Conservation (phyloP, 768 basidiomycete genomes). For the Amylocystis lapponica region DNA sequence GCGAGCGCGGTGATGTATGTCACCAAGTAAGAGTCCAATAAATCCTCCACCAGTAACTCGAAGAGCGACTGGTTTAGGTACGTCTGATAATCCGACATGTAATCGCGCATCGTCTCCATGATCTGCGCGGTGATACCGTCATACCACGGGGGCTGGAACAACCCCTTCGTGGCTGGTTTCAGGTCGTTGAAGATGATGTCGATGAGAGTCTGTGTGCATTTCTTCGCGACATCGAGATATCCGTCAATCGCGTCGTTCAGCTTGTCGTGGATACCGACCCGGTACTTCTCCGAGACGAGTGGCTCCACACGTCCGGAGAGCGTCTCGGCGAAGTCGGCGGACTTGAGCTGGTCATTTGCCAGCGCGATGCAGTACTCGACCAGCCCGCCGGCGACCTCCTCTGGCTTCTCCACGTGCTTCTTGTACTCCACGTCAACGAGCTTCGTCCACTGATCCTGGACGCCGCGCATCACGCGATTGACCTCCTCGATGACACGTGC, state of each 20-base stretch:
- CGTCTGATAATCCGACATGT: slow-evolving; percentile 90
- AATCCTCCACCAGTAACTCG: slow-evolving; percentile 88
- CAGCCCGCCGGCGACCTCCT: slow-evolving; percentile 80
- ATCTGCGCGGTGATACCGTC: slow-evolving; percentile 84
- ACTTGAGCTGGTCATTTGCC: slow-evolving; percentile 96
- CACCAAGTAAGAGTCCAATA: slow-evolving; percentile 86
- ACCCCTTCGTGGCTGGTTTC: slow-evolving; percentile 74
- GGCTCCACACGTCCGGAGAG: slow-evolving; percentile 82
- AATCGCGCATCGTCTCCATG: slow-evolving; percentile 93
- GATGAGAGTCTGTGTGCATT: slow-evolving; percentile 91
- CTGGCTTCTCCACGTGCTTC: slow-evolving; percentile 82
- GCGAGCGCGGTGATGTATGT: slow-evolving; percentile 85
- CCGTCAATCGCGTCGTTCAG: slow-evolving; percentile 97
- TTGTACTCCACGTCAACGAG: slow-evolving; percentile 81
- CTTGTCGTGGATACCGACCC: slow-evolving; percentile 71
- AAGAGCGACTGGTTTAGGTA: slow-evolving; percentile 89
- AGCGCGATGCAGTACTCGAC: slow-evolving; percentile 96
- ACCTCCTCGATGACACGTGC: slow-evolving; percentile 85
- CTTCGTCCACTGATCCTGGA: slow-evolving; percentile 85
- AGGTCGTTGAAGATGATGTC: slow-evolving; percentile 94
- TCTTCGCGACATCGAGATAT: slow-evolving; percentile 96
- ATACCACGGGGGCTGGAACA: slow-evolving; percentile 89
- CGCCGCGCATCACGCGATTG: slow-evolving; percentile 82
- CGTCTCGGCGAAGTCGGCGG: slow-evolving; percentile 88
- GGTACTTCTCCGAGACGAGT: slow-evolving; percentile 91